phyloP scores from a whole-genome alignment of 2,329 filamentous ascomycete genomes.

The Fusarium nisikadoi region DNA sequence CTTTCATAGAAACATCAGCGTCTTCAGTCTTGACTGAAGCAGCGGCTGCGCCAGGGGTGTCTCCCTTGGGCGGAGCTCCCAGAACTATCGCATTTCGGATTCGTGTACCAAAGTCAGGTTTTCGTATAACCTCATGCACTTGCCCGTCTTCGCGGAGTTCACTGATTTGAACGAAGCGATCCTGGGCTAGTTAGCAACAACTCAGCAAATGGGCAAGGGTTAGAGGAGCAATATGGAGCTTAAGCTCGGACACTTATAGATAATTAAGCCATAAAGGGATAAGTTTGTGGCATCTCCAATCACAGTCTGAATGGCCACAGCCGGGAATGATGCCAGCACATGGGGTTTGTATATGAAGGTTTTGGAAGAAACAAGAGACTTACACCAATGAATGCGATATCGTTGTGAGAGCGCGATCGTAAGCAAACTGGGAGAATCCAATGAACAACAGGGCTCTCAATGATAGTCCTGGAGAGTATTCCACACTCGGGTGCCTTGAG shows the following conservation, averaged over 20 bases:
- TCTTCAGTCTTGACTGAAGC: conserved; percentile 54
- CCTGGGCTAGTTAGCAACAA: conserved; percentile 55
- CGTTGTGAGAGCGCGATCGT: conserved; percentile 75
- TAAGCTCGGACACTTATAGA: conserved; percentile 2
- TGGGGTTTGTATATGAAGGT: background rate
- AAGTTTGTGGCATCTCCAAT: background rate
- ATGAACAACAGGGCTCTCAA: conserved; percentile 79
- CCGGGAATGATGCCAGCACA: background rate
- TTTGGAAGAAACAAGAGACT: conserved; percentile 49
- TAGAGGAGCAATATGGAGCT: background rate
- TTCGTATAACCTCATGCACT: conserved; percentile 79
- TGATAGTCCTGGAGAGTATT: conserved; percentile 80
- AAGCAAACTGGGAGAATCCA: conserved; percentile 85
- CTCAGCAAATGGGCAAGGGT: background rate
- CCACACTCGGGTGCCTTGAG: conserved; percentile 68
- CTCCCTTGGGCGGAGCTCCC: conserved; percentile 58
- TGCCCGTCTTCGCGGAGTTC: conserved; percentile 76
- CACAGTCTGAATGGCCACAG: background rate
- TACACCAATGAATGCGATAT: conserved; percentile 87
- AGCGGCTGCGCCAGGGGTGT: conserved; percentile 34
- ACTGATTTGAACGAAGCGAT: conserved; percentile 83
- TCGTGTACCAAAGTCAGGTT: conserved; percentile 79
- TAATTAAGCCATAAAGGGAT: background rate
- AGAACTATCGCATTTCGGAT: conserved; percentile 85
- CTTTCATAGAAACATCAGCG: conserved; percentile 51